phyloP scores from a whole-genome alignment of 352 stramenopile species.

The Phytophthora quininea region DNA sequence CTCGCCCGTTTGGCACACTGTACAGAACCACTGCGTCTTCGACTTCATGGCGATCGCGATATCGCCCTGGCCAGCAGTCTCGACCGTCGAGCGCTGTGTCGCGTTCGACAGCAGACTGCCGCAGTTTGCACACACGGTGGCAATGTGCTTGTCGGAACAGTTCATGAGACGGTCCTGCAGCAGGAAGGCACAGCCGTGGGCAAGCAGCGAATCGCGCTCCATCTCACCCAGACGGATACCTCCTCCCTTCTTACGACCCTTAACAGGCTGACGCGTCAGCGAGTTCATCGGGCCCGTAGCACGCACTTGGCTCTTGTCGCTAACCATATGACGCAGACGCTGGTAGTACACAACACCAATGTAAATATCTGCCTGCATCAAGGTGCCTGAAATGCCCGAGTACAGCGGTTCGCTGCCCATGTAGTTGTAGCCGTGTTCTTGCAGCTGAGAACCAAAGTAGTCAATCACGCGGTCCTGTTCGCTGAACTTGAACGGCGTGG shows the following conservation, averaged over 20 bases:
- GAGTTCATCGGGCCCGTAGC: slow-evolving; percentile 98
- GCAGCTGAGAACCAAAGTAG: slow-evolving; percentile 99
- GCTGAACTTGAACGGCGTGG: slow-evolving; percentile 99
- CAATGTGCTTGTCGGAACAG: slow-evolving; percentile 99
- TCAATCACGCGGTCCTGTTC: slow-evolving; percentile 99
- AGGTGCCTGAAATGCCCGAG: slow-evolving; percentile 97
- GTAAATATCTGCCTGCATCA: slow-evolving; percentile 99
- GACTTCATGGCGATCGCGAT: slow-evolving; percentile 88
- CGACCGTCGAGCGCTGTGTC: slow-evolving; percentile 84
- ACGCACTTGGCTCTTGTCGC: slow-evolving; percentile 99
- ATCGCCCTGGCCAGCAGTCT: slow-evolving; percentile 82
- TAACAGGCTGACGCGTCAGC: slow-evolving; percentile 99
- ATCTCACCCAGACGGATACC: slow-evolving; percentile 99
- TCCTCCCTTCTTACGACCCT: slow-evolving; percentile 99
- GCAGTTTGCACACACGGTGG: slow-evolving; percentile 95
- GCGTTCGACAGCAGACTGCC: slow-evolving; percentile 88
- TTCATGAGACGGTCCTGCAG: slow-evolving; percentile 98
- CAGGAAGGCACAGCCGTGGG: slow-evolving; percentile 97
- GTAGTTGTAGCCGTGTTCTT: slow-evolving; percentile 97
- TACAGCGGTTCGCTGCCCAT: slow-evolving; percentile 99
- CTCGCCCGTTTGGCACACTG: slow-evolving; percentile 88
- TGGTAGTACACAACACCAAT: slow-evolving; percentile 99
- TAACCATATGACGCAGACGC: slow-evolving; percentile 99
- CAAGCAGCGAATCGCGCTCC: slow-evolving; percentile 99
- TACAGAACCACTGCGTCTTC: slow-evolving; percentile 88